Evolutionary conservation across 108 stramenopile genomes (phyloP), one percentile per base, ranked within the genome.

Genomic region (Fistulifera solaris): DNA sequence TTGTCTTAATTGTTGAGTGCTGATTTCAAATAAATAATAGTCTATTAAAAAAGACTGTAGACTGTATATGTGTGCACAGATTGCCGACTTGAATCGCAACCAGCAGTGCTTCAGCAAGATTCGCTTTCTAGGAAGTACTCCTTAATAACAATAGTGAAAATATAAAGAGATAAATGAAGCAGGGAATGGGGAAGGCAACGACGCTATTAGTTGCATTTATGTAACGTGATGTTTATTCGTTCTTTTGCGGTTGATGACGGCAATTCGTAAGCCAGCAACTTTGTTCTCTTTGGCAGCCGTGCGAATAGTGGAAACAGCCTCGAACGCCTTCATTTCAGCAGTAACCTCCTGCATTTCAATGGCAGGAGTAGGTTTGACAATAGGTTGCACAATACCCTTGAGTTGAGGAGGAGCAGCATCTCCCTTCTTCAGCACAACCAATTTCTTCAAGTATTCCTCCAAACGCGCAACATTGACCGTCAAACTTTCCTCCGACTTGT

Each of bases 391-490:
- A 27, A 51, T 27, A 26, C 50, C 50, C 65, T 65, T 60, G 57
- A 71, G 16, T 54, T 71, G 66, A 12, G 59, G 28, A 26, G 63
- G 44, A 55, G 87, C 85, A 62, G 67, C 81, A 56, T 83, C 85
- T 67, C 76, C 81, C 87, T 87, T 71, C 74, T 76, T 76, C 87
- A 96, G 89, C 52, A 97, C 72, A 52, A 99, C 87, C 59, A 99
- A 78, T 41, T 90, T 93, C 51, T 65, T 41, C 77, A 92, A 83
- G 95, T 99, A 99, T 54, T 85, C 91, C 66, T 90, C 79, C 59
- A 99, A 92, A 51, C 98, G 93, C 28, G 87, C 81, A 40, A 94
- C 93, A 73, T 99, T 99, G 26, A 65, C 52, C 26, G 76, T 61
- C 15, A 98, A 63, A 24, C 81, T 75, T 62, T 96, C 93, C 26